A percentile compares a stretch with the other conserved stretches of the same genome.
These are phyloP conservation scores for Vaucheria bursata DNA, from an alignment of 352 stramenopile genomes.

Conservation along the genomic window DNA sequence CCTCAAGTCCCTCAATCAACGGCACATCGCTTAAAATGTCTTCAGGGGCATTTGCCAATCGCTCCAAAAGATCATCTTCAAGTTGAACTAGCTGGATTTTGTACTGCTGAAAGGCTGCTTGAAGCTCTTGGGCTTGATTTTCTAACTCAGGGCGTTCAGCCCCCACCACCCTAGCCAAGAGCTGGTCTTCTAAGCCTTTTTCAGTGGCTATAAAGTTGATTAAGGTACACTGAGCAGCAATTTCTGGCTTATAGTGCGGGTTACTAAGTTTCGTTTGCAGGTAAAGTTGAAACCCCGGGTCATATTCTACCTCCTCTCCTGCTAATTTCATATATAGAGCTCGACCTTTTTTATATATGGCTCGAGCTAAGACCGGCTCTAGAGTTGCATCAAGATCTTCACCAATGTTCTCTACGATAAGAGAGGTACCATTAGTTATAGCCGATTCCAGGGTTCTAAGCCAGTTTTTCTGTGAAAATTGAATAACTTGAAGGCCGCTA, in stretches of 20 bases:
- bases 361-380: conserved; percentile 84
- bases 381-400: conserved; percentile 93
- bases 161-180: conserved; percentile 88
- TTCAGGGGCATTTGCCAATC: conserved; percentile 84
- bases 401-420: conserved; percentile 94
- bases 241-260: conserved; percentile 95
- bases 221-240: conserved; percentile 80
- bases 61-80: conserved; percentile 87
- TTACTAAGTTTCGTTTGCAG: conserved; percentile 93
- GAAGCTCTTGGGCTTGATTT: conserved; percentile 81
- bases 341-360: conserved; percentile 89
- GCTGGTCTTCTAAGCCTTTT: conserved; percentile 85
- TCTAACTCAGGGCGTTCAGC: conserved; percentile 87
- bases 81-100: conserved; percentile 92
- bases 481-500: conserved; percentile 73
- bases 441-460: conserved; percentile 80
- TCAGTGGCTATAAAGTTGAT: conserved; percentile 97
- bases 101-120: conserved; percentile 79
- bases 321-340: conserved; percentile 44
- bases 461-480: conserved; percentile 92
- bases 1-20: conserved; percentile 87
- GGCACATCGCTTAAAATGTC: conserved; percentile 91
- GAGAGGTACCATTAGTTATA: conserved; percentile 84
- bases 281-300: conserved; percentile 89
- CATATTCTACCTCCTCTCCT: conserved; percentile 88